phyloP scores from a whole-genome alignment of 2,329 filamentous ascomycete genomes.

The Aspergillus sp. region DNA sequence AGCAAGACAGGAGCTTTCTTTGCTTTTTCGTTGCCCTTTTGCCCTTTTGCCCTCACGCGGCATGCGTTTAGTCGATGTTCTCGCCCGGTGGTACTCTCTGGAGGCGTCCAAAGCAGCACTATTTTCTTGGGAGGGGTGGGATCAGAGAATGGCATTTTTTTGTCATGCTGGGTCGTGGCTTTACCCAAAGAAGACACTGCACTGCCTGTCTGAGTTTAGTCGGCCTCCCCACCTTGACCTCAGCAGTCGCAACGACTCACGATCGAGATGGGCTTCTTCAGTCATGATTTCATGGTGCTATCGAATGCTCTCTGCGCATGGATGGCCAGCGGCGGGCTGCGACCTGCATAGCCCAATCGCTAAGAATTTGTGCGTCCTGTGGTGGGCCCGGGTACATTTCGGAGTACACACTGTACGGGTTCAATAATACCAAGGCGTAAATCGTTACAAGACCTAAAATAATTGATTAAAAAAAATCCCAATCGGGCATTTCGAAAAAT shows the following conservation, averaged over 20 bases:
- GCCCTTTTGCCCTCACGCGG: no score
- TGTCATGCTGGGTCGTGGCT: background rate
- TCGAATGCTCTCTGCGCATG: background rate
- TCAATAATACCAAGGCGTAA: no score
- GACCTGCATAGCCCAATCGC: background rate
- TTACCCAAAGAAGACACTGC: background rate
- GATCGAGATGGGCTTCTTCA: background rate
- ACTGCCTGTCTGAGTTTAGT: background rate
- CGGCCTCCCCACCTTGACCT: no score
- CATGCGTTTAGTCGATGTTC: no score
- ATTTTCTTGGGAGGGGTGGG: constrained; percentile 5
- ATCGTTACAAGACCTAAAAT: background rate
- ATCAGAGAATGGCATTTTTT: background rate
- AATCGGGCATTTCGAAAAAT: background rate
- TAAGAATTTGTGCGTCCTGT: no score
- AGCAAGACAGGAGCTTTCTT: constrained; percentile 6
- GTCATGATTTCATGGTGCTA: constrained; percentile 7
- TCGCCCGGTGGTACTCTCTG: no score
- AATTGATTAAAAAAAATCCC: constrained; percentile 9
- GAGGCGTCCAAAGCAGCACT: background rate
- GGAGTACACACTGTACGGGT: no score
- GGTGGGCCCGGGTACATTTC: no score
- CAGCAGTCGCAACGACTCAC: no score
- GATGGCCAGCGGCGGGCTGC: background rate
- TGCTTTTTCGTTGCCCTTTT: constrained; percentile 2